Conservation (phyloP, 148 eudicot species). For the Rheum nobile region DNA sequence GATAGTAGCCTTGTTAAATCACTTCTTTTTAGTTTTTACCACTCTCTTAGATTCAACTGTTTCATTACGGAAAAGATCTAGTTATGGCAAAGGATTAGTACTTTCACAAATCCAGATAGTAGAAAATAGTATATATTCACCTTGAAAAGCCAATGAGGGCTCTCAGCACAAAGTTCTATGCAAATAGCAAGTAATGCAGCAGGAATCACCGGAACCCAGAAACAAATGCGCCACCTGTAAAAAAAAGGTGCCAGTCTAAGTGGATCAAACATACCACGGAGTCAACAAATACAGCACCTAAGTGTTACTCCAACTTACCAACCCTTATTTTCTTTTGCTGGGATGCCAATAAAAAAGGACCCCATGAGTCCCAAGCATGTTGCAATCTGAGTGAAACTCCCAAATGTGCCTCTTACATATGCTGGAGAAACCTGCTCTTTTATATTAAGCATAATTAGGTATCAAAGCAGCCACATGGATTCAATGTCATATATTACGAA, state of each 20-base stretch:
- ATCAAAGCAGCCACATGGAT: neutral
- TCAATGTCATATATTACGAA: neutral
- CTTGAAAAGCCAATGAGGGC: slow-evolving; percentile 94
- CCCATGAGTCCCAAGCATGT: slow-evolving; percentile 75
- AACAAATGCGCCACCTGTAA: slow-evolving; percentile 92
- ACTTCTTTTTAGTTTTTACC: neutral
- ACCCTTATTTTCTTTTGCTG: slow-evolving; percentile 49
- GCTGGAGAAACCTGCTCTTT: slow-evolving; percentile 73
- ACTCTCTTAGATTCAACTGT: neutral
- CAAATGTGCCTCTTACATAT: slow-evolving; percentile 85
- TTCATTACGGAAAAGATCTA: neutral
- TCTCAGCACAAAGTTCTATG: slow-evolving; percentile 77
- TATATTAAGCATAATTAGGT: slow-evolving; percentile 2
- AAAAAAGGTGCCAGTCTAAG: neutral
- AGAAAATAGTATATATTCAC: slow-evolving; percentile 17
- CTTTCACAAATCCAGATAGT: neutral
- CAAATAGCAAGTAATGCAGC: slow-evolving; percentile 58
- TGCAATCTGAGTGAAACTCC: slow-evolving; percentile 82
- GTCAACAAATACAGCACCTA: neutral
- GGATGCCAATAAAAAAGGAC: slow-evolving; percentile 67
- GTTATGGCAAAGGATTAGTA: neutral
- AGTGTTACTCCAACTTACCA: slow-evolving; percentile 46
- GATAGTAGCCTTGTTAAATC: neutral
- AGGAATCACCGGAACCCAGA: slow-evolving; percentile 75
- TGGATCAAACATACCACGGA: neutral